Percentiles rank a stretch among this genome's conserved stretches.
phyloP scores from a whole-genome alignment of 1,284 basidiomycete genomes.

The Leccinum angustisporum region DNA sequence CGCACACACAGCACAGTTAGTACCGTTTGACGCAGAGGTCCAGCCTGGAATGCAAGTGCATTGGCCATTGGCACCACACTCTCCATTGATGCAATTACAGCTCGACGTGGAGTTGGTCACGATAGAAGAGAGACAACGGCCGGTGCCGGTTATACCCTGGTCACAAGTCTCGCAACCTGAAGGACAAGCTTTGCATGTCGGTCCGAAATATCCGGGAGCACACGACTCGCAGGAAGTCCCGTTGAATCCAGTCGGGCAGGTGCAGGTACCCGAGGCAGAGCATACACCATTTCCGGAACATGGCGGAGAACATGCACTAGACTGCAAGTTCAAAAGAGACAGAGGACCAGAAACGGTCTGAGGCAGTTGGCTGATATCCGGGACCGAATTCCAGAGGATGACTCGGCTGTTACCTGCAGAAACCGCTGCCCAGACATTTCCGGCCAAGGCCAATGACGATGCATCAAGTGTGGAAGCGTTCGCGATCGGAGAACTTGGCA shows the following conservation, averaged over 20 bases:
- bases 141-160: slow-evolving; percentile 72
- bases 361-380: slow-evolving; percentile 70
- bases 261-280: slow-evolving; percentile 63
- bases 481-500: slow-evolving; percentile 48
- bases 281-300: slow-evolving; percentile 74
- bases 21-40: slow-evolving; percentile 67
- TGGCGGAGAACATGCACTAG: slow-evolving; percentile 64
- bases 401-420: slow-evolving; percentile 53
- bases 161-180: slow-evolving; percentile 67
- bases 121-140: slow-evolving; percentile 57
- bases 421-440: slow-evolving; percentile 69
- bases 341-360: slow-evolving; percentile 45
- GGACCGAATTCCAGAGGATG: slow-evolving; percentile 74
- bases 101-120: slow-evolving; percentile 54
- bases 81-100: slow-evolving; percentile 78
- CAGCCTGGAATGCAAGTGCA: slow-evolving; percentile 78
- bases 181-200: slow-evolving; percentile 66
- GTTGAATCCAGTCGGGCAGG: slow-evolving; percentile 69
- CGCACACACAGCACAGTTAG: slow-evolving; percentile 69
- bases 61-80: slow-evolving; percentile 62
- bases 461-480: slow-evolving; percentile 53
- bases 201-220: slow-evolving; percentile 68
- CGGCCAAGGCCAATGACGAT: slow-evolving; percentile 59
- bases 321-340: slow-evolving; percentile 64
- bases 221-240: slow-evolving; percentile 79